These are phyloP conservation scores for Eucalyptus pauciflora DNA, from an alignment of 345 rosid genomes.

Conservation along the genomic window DNA sequence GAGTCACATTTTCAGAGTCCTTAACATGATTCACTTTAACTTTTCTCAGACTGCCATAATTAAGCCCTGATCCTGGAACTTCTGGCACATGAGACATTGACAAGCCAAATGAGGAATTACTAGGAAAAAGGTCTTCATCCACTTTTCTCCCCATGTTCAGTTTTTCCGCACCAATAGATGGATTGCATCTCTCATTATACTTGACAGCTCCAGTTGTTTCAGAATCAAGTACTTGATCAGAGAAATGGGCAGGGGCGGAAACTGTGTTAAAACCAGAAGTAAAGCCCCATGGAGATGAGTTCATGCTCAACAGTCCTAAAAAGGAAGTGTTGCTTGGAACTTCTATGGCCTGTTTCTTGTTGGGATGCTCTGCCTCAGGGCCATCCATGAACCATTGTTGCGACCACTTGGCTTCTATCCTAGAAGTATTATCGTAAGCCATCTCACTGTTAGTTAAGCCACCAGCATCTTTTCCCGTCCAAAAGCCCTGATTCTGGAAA, in stretches of 20 bases:
- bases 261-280: slow-evolving; percentile 34
- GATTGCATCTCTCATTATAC: slow-evolving; percentile 31
- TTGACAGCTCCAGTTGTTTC: slow-evolving; percentile 41
- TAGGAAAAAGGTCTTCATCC: slow-evolving; percentile 18
- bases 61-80: slow-evolving; percentile 39
- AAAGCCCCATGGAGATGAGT: slow-evolving; percentile 49
- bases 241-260: slow-evolving; percentile 47
- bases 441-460: slow-evolving; percentile 40
- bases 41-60: slow-evolving; percentile 52
- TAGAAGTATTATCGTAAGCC: slow-evolving; percentile 38
- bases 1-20: slow-evolving; percentile 27
- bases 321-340: slow-evolving; percentile 19
- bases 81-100: slow-evolving; percentile 51
- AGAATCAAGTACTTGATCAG: slow-evolving; percentile 40
- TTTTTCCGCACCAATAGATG: slow-evolving; percentile 23
- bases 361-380: slow-evolving; percentile 58
- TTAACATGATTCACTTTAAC: slow-evolving; percentile 66
- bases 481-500: slow-evolving; percentile 63
- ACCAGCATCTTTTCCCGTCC: slow-evolving; percentile 46
- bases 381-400: slow-evolving; percentile 75
- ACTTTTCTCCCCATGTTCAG: slow-evolving; percentile 18
- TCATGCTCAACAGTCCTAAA: slow-evolving; percentile 20
- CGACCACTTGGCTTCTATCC: slow-evolving; percentile 61
- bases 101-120: slow-evolving; percentile 43
- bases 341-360: slow-evolving; percentile 70